These are phyloP conservation scores for Viola odorata DNA, from an alignment of 345 rosid species.

Conservation along the genomic window DNA sequence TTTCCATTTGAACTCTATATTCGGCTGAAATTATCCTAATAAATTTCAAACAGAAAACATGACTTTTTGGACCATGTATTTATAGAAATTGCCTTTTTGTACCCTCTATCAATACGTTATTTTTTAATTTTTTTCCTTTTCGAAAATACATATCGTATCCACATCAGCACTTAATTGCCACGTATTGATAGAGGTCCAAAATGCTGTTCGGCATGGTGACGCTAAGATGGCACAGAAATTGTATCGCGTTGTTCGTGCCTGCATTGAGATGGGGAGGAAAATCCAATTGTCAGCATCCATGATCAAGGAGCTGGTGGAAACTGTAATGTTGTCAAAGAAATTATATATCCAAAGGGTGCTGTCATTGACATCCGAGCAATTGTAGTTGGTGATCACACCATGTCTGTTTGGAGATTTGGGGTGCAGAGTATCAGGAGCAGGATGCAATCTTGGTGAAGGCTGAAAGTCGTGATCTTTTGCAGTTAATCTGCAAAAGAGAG, in stretches of 20 bases:
- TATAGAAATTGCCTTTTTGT: no score
- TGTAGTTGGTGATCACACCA: constrained; percentile 85
- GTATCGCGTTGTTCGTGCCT: constrained; percentile 85
- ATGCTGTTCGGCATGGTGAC: constrained; percentile 95
- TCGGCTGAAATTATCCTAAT: no score
- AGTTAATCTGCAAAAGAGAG: constrained; percentile 84
- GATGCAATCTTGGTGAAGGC: constrained; percentile 92
- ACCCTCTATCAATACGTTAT: no score
- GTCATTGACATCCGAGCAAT: constrained; percentile 73
- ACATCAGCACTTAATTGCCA: no score
- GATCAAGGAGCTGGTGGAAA: constrained; percentile 99
- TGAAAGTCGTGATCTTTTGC: constrained; percentile 57
- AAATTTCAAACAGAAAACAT: no score
- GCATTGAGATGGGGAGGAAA: constrained; percentile 83
- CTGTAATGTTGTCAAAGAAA: constrained; percentile 96
- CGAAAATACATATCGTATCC: no score
- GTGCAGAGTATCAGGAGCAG: constrained; percentile 98
- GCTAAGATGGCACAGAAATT: constrained; percentile 96
- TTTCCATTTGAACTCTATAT: no score
- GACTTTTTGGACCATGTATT: no score
- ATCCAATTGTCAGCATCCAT: constrained; percentile 92
- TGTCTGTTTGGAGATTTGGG: constrained; percentile 99
- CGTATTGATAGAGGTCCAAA: no score
- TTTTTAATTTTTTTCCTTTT: no score
- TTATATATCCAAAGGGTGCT: constrained; percentile 87